phyloP scores from a whole-genome alignment of 176 grass and related monocot genomes.

The Tillandsia fasciculata region DNA sequence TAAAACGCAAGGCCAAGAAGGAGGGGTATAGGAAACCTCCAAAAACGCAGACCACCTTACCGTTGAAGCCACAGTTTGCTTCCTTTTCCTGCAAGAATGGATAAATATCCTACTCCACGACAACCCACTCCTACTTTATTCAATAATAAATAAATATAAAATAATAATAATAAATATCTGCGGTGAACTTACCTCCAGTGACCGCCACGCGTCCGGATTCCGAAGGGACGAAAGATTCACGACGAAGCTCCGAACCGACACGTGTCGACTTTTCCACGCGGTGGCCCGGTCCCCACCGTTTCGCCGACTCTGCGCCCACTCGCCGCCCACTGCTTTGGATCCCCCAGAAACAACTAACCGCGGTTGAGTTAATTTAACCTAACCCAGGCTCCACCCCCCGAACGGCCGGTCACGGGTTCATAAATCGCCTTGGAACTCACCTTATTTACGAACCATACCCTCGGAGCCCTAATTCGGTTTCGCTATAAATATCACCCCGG shows the following conservation, averaged over 20 bases:
- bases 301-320: background rate
- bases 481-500: conserved; percentile 6
- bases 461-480: background rate
- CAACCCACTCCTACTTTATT: background rate
- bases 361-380: background rate
- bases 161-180: background rate
- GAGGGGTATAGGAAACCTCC: background rate
- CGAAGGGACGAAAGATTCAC: background rate
- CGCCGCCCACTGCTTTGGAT: background rate
- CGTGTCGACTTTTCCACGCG: background rate
- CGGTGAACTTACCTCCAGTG: background rate
- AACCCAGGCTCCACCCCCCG: background rate
- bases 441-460: background rate
- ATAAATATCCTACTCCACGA: background rate
- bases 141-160: background rate
- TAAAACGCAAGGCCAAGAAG: too few relatives aligned
- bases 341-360: background rate
- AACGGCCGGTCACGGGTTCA: background rate
- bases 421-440: background rate
- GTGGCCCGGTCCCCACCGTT: background rate
- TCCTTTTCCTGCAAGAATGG: conserved; percentile 1
- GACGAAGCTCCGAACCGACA: background rate
- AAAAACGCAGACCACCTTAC: background rate
- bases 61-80: background rate
- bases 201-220: background rate